Base-by-base conservation (phyloP, 2,329 filamentous ascomycete genomes). In the Aureobasidium sp. region DNA sequence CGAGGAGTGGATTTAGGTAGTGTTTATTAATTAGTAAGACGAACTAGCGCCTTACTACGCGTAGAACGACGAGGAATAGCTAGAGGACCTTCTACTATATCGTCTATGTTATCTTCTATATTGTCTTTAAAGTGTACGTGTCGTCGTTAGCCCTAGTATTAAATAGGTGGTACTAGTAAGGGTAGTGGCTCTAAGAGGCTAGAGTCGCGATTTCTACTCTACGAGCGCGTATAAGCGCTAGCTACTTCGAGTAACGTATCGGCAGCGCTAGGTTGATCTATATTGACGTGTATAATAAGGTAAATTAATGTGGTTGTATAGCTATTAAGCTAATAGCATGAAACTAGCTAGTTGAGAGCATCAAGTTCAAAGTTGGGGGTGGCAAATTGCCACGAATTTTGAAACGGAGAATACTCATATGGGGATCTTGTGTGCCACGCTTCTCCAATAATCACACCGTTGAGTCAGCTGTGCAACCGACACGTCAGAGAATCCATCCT, bases 371-470 rank as follows among this genome's bases (percentile, higher is more conserved):
- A n/a, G n/a, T n/a, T n/a, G n/a, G n/a, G n/a, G n/a, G n/a, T n/a
- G n/a, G n/a, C n/a, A n/a, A n/a, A n/a, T n/a, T n/a, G n/a, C n/a
- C n/a, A n/a, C n/a, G n/a, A n/a, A n/a, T n/a, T n/a, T n/a, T n/a
- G n/a, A n/a, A n/a, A n/a, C n/a, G n/a, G n/a, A n/a, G 17, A 42
- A 7, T 13, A 27, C 19, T 60, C 23, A 60, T 25, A 83, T 72
- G 1, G 80, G 78, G 60, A 83, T 71, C 61, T 75, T 71, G 17
- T 69, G 67, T 7, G 75, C 79, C 15, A 80, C 69, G 2, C 70
- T 71, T 60, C 73, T 55, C 81, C 82, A 85, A 65, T 84, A 83
- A 4, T 67, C 74, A 67, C 83, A 85, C 60, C 81, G 72, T 60
- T 69, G 66, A 64, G 74, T 66, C 62, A 85, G 69, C 63, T 70